These are phyloP conservation scores for Phytophthora macrochlamydospora DNA, from an alignment of 352 stramenopile species.

Conservation along the genomic window DNA sequence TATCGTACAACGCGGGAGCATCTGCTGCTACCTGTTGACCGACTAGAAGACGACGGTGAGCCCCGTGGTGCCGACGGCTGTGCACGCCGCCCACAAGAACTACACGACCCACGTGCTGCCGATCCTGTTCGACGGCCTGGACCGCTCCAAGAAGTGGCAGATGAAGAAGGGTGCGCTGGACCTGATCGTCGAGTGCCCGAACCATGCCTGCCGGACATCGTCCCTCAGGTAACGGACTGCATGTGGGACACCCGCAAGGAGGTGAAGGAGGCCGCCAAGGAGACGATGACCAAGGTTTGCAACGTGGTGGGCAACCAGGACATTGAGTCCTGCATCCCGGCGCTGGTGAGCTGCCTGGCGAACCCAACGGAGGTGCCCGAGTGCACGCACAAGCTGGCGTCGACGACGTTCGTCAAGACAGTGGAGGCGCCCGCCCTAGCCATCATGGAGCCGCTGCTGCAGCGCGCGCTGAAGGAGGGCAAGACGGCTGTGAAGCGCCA, in stretches of 20 bases:
- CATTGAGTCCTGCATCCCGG: constrained; percentile 98
- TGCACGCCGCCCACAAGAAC: no score
- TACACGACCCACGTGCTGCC: no score
- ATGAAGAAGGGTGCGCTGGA: no score
- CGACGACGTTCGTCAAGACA: constrained; percentile 99
- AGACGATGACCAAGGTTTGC: constrained; percentile 95
- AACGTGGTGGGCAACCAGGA: constrained; percentile 98
- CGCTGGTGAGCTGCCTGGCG: constrained; percentile 96
- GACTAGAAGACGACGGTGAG: no score
- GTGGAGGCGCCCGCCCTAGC: constrained; percentile 96
- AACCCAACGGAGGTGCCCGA: constrained; percentile 98
- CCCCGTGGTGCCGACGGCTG: no score
- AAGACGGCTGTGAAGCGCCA: constrained; percentile 97
- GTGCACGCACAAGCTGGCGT: constrained; percentile 98
- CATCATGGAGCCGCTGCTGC: constrained; percentile 97
- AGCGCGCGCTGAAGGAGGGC: constrained; percentile 95
- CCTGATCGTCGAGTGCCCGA: no score
- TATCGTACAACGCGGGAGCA: no score
- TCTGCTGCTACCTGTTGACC: no score
- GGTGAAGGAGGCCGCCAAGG: constrained; percentile 94
- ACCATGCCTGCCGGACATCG: constrained; percentile 94
- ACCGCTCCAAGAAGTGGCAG: no score
- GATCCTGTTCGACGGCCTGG: no score
- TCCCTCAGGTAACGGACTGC: constrained; percentile 96
- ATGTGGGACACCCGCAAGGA: constrained; percentile 99